Percentiles rank a stretch among this genome's conserved stretches.
Conservation (phyloP, 768 basidiomycete genomes). For the Russula foetens region DNA sequence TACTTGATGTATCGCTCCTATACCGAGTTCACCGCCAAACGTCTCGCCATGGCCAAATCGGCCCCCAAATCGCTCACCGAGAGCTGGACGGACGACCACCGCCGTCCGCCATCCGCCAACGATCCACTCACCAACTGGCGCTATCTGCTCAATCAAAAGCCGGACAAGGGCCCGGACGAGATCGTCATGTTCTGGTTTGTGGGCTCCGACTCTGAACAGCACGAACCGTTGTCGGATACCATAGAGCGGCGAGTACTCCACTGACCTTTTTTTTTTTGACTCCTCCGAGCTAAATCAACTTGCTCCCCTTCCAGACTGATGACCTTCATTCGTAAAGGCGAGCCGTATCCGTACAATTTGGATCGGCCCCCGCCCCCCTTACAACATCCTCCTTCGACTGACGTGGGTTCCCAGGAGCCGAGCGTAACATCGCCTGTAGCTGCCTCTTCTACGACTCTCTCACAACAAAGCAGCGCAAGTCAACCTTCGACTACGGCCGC, state of each 20-base stretch:
- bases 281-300: not conserved
- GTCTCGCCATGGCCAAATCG: constrained; percentile 26
- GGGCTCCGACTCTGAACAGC: constrained; percentile 44
- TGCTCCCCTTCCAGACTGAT: constrained; percentile 22
- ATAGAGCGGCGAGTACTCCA: constrained; percentile 46
- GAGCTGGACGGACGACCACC: constrained; percentile 22
- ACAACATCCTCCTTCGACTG: constrained; percentile 30
- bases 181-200: constrained; percentile 75
- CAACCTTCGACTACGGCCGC: not conserved
- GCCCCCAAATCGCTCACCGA: constrained; percentile 18
- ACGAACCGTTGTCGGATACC: constrained; percentile 66
- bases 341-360: constrained; percentile 68
- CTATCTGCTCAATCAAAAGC: constrained; percentile 34
- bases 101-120: constrained; percentile 17
- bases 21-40: constrained; percentile 50
- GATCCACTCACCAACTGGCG: constrained; percentile 38
- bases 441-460: not conserved
- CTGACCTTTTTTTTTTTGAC: not conserved
- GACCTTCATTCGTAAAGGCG: constrained; percentile 59
- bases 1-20: constrained; percentile 71
- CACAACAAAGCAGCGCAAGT: not conserved
- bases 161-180: constrained; percentile 46
- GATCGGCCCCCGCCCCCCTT: constrained; percentile 52
- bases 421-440: not conserved
- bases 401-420: constrained; percentile 5